Evolutionary conservation across 257 asterid species (phyloP).

Genomic region (Rubia yunnanensis): DNA sequence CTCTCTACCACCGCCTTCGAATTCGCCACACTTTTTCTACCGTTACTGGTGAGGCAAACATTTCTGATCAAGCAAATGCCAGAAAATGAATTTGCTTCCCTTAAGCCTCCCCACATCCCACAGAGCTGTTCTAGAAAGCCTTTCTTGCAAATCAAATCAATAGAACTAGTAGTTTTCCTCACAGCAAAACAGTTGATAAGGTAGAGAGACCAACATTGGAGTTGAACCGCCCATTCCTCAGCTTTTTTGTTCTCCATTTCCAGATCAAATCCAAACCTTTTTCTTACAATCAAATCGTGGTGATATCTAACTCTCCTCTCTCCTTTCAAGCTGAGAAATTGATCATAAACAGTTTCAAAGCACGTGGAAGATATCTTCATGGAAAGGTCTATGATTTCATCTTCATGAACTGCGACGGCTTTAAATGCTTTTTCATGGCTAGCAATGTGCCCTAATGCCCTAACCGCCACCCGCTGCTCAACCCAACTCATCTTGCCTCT

Average conservation of each 20-base stretch:
- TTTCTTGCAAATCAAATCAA: conserved; percentile 12
- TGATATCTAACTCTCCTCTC: conserved; percentile 19
- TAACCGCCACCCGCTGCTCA: conserved; percentile 30
- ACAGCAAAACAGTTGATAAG: conserved; percentile 23
- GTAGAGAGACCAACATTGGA: conserved; percentile 24
- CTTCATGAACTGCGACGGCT: conserved; percentile 10
- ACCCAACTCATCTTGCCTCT: conserved; percentile 24
- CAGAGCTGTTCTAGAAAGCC: conserved; percentile 18
- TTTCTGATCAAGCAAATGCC: conserved; percentile 24
- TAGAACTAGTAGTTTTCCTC: conserved; percentile 6
- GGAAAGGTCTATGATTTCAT: conserved; percentile 11
- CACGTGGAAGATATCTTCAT: conserved; percentile 21
- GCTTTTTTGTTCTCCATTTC: conserved; percentile 21
- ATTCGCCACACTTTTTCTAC: conserved; percentile 21
- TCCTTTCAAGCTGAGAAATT: conserved; percentile 14
- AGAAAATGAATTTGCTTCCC: conserved; percentile 16
- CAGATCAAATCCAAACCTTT: background rate
- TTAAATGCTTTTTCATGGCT: conserved; percentile 17
- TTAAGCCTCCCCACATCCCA: conserved; percentile 23
- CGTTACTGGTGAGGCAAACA: conserved; percentile 15
- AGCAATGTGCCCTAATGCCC: conserved; percentile 29
- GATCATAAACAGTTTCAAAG: conserved; percentile 5
- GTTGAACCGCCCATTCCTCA: conserved; percentile 27
- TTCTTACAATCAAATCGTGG: conserved; percentile 3
- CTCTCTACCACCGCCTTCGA: background rate